Evolutionary conservation across 768 basidiomycete genomes (phyloP).

Genomic region (Lentinula lateritia): DNA sequence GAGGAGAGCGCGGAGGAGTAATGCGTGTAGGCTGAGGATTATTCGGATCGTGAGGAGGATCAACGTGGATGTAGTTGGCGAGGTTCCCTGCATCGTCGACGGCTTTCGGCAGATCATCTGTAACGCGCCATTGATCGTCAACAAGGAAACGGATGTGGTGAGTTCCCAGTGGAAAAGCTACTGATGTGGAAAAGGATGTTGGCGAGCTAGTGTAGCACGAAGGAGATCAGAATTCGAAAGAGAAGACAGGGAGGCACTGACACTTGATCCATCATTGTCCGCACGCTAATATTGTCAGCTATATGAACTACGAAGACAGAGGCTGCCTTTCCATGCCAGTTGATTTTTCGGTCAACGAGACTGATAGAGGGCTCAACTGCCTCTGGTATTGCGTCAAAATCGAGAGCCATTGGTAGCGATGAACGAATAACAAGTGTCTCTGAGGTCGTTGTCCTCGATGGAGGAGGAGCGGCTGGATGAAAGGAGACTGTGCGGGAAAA

Average conservation of each 20-base stretch:
- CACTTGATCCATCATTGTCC: slow-evolving; percentile 61
- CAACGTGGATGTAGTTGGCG: slow-evolving; percentile 76
- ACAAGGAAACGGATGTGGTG: slow-evolving; percentile 95
- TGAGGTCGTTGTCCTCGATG: not conserved
- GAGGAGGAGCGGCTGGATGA: not conserved
- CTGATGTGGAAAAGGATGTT: slow-evolving; percentile 26
- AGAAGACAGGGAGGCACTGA: slow-evolving; percentile 27
- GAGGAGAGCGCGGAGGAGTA: not conserved
- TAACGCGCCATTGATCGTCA: slow-evolving; percentile 81
- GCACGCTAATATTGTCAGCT: slow-evolving; percentile 72
- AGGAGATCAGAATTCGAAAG: slow-evolving; percentile 1
- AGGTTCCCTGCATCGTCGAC: slow-evolving; percentile 93
- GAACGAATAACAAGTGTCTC: not conserved
- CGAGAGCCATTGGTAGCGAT: slow-evolving; percentile 1
- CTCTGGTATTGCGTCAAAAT: not conserved
- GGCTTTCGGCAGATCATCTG: slow-evolving; percentile 73
- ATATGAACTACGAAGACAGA: slow-evolving; percentile 63
- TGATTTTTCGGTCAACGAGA: slow-evolving; percentile 32
- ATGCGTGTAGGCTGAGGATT: not conserved
- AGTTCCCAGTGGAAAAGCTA: slow-evolving; percentile 74
- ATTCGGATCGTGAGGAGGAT: not conserved
- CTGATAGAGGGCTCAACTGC: not conserved
- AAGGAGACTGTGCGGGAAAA: not conserved
- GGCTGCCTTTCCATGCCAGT: slow-evolving; percentile 62
- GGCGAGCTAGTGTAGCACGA: not conserved